Evolutionary conservation across 2,329 filamentous ascomycete genomes (phyloP), one percentile per base, ranked within the genome.

Genomic region (Emergomyces pasteurianus): DNA sequence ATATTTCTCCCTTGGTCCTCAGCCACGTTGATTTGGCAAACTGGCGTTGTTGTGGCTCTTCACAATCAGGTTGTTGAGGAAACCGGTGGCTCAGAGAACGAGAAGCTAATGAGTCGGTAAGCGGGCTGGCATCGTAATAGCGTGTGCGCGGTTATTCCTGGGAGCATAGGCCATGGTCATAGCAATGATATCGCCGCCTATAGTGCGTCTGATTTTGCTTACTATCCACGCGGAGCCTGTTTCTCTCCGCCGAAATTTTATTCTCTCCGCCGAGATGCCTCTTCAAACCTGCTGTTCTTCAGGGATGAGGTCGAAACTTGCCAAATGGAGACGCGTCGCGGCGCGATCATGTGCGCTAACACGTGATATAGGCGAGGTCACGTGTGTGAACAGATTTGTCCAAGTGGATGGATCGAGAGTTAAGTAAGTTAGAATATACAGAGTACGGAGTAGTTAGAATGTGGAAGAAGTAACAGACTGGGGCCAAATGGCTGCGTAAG

Each of bases 301-400:
- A n/a, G n/a, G n/a, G n/a, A n/a, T n/a, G n/a, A n/a, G 9, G 46
- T 49, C 46, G 2, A 26, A 14, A 57, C 26, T 57, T 57, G 21
- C 36, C 36, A 9, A 28, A 42, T 57, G 18, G 26, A 57, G 58
- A 60, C 58, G 58, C 58, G 58, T 54, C 58, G 58, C 58, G 58
- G 47, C 50, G 58, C 58, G 58, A 34, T 60, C 58, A 60, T 47
- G 49, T 54, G 58, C 47, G 31, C 47, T 2, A 52, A 12, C 57
- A 49, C 57, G 43, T 36, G 57, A 36, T 23, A 42, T 26, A 40
- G 3, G 23, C n/a, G 43, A 36, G 43, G 9, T 50, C 34, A 49
- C 36, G 31, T 58, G 21, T 2, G 31, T 34, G n/a, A n/a, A n/a
- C n/a, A n/a, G n/a, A n/a, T n/a, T n/a, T n/a, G n/a, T n/a, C n/a